Conservation (phyloP, 108 stramenopile species). For the Chaetoceros tenuissimus region DNA sequence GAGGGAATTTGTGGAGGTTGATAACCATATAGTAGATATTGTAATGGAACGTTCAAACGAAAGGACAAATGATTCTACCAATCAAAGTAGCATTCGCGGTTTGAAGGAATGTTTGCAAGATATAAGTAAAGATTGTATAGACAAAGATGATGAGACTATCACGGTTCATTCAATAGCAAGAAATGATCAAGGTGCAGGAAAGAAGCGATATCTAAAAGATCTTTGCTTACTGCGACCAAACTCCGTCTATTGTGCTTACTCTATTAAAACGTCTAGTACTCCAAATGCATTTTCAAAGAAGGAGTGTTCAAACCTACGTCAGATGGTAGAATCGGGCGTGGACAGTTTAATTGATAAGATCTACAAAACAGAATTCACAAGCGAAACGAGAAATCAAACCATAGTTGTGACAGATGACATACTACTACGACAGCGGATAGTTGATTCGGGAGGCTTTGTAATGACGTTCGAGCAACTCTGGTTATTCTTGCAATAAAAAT, state of each 20-base stretch:
- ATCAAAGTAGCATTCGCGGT: no score
- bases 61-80: no score
- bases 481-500: constrained; percentile 18
- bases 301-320: not conserved
- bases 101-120: no score
- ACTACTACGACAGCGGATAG: constrained; percentile 22
- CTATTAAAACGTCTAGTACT: not conserved
- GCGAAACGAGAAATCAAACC: not conserved
- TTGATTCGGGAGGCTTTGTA: constrained; percentile 19
- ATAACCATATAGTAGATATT: constrained; percentile 14
- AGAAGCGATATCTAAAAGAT: constrained; percentile 9
- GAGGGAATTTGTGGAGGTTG: constrained; percentile 13
- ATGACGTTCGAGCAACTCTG: constrained; percentile 30
- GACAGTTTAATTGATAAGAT: no score
- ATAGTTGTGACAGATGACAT: constrained; percentile 28
- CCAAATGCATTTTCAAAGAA: not conserved
- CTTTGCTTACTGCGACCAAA: constrained; percentile 15
- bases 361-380: no score
- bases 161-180: constrained; percentile 3
- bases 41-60: constrained; percentile 3
- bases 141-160: no score
- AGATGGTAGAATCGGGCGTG: no score
- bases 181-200: constrained; percentile 15
- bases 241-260: constrained; percentile 7
- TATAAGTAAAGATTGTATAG: no score